Conservation (phyloP, 805 yeast species). For the Ogataea minuta region DNA sequence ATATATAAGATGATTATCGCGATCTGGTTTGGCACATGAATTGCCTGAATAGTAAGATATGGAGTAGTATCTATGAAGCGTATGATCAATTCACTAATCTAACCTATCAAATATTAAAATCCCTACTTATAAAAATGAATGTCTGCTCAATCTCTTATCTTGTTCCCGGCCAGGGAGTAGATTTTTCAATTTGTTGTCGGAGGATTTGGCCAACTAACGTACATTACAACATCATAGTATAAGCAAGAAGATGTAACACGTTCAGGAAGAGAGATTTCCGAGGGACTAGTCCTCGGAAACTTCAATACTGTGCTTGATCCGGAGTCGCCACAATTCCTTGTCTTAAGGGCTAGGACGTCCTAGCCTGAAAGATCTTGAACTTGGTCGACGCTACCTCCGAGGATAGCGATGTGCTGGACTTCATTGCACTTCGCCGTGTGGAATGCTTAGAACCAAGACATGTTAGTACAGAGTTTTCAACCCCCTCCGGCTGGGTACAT, state of each 20-base stretch:
- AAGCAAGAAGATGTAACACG: constrained; percentile 23
- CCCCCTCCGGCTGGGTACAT: too few relatives aligned
- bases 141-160: constrained; percentile 18
- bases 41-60: constrained; percentile 1
- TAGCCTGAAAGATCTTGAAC: too few relatives aligned
- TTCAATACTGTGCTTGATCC: constrained; percentile 21
- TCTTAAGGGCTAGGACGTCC: too few relatives aligned
- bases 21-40: background rate
- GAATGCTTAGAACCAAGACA: too few relatives aligned
- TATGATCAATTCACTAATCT: background rate
- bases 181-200: constrained; percentile 15
- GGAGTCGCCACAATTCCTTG: too few relatives aligned
- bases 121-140: constrained; percentile 37
- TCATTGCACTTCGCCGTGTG: too few relatives aligned
- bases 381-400: too few relatives aligned
- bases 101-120: constrained; percentile 9
- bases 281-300: constrained; percentile 21
- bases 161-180: constrained; percentile 9
- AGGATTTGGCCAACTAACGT: constrained; percentile 28
- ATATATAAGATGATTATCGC: background rate
- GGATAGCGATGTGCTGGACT: too few relatives aligned
- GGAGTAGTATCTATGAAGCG: too few relatives aligned
- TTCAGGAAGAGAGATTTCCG: constrained; percentile 19
- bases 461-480: too few relatives aligned
- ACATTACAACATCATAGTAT: constrained; percentile 30